Evolutionary conservation across 225 moss, liverwort and hornwort genomes (phyloP), one percentile per base, ranked within the genome.

Genomic region (Sphagnum contortum): DNA sequence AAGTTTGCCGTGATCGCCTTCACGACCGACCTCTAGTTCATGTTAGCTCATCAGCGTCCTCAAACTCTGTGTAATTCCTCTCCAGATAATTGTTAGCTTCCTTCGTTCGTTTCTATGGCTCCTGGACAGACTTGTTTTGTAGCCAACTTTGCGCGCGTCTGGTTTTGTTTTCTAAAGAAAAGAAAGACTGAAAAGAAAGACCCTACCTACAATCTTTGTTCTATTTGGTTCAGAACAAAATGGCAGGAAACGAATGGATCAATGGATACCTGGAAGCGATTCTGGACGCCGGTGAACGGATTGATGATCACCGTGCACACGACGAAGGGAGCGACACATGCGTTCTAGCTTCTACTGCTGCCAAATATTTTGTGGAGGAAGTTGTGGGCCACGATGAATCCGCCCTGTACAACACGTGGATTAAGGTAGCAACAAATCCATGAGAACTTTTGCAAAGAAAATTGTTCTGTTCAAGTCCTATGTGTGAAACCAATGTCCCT

Each of bases 181-280:
- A 29, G 29, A 29, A 29, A 29, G 29, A 29, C 29, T n/a, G 29
- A 29, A 29, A 29, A 29, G 29, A 29, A 29, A 29, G 29, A 29
- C 29, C 29, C 29, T 29, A 29, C 29, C 29, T 29, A 29, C 29
- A 29, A 2, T 12, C 61, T 9, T 61, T 64, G 49, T 64, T n/a
- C 10, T 13, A 6, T 50, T 12, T 46, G 13, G 47, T 44, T 56
- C 6, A 60, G 63, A 48, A 48, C 3, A 48, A 50, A n/a, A 86
- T 86, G 81, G 85, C 81, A 3, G 75, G 65, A 55, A 86, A 86
- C 64, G 77, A 80, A 47, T 86, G 86, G 86, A 77, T 86, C 68
- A 64, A 57, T 10, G 77, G 79, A 4, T 86, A 86, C 69, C 55
- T 86, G 57, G 86, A 82, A 48, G 86, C 80, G 47, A 86, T 86